Base-by-base conservation (phyloP, 768 basidiomycete species). In the Dacryopinax spathularia region DNA sequence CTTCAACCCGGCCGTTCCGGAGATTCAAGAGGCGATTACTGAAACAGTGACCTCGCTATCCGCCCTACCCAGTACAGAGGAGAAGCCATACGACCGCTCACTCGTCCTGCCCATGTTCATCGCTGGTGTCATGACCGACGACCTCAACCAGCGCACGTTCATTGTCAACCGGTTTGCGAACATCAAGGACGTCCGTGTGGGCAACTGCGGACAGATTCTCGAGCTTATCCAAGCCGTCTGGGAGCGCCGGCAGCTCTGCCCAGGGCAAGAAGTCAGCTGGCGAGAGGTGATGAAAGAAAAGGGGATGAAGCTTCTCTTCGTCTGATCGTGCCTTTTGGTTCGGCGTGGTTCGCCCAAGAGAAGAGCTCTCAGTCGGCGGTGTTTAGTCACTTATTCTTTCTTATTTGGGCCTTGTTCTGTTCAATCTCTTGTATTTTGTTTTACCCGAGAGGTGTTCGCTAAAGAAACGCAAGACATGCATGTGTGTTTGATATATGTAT, bases 81-180 rank as follows among this genome's bases (percentile, higher is more conserved):
- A 60, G 27, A 29, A 84, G 16, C 77, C 81, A 64, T 73, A 82
- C 41, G 89, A 91, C 72, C 82, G 86, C 63, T 78, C 81, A 7
- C 73, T 89, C 37, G 76, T 88, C 22, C 86, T 89, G 73, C 88
- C 89, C 29, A 79, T 88, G 62, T 85, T 83, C 71, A 76, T 91
- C 37, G 83, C 85, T 33, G 89, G 85, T 3, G 83, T 83, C 72
- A 79, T 90, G 80, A 82, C 86, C 44, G 84, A 88, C 72, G 82
- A 85, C 80, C 34, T 78, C 18, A 74, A 72, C 36, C 77, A 77
- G 60, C 78, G 84, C 37, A 82, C 84, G 60, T 79, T 84, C 68
- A 76, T 87, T 72, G 85, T 82, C 69, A 73, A 75, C 27, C 78
- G 84, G 60, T 71, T 88, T 56, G 78, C 81, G 31, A 73, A 71